A percentile compares a stretch with the other conserved stretches of the same genome.
phyloP scores from a whole-genome alignment of 345 rosid genomes.

The Kandelia obovata region DNA sequence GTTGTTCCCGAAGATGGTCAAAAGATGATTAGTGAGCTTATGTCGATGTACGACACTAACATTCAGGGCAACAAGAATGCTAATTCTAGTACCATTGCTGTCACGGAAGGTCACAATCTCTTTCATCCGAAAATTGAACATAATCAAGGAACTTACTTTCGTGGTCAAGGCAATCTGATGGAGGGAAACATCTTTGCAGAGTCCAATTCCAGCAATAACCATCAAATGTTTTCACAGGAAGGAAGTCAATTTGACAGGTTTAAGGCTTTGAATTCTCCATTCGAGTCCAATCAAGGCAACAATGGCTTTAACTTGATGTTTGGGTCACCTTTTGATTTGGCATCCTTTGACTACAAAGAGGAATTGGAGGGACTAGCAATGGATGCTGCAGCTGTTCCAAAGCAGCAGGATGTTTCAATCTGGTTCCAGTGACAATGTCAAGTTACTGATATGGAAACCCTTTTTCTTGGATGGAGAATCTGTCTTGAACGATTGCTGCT shows the following conservation, averaged over 20 bases:
- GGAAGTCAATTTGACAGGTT: conserved; percentile 44
- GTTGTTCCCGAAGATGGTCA: conserved; percentile 96
- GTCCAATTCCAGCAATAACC: conserved; percentile 41
- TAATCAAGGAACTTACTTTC: conserved; percentile 52
- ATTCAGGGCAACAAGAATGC: conserved; percentile 49
- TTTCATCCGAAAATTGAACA: conserved; percentile 50
- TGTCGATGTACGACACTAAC: conserved; percentile 71
- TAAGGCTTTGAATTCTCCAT: conserved; percentile 40
- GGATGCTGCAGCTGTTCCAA: conserved; percentile 40
- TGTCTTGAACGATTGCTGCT: background rate
- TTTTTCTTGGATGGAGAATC: too few species aligned
- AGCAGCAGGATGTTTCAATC: conserved; percentile 56
- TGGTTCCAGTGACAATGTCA: conserved; percentile 49
- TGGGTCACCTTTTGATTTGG: conserved; percentile 60
- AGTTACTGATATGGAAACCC: too few species aligned
- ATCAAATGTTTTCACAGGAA: conserved; percentile 48
- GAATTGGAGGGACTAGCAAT: conserved; percentile 53
- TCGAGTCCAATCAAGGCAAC: conserved; percentile 37
- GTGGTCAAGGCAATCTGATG: conserved; percentile 41
- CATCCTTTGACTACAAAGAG: conserved; percentile 64
- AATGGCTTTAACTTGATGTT: conserved; percentile 50
- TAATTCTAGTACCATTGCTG: conserved; percentile 24
- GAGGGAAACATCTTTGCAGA: conserved; percentile 59
- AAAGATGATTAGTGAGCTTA: conserved; percentile 75
- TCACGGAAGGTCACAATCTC: conserved; percentile 39